These are phyloP conservation scores for Penstemon newberryi DNA, from an alignment of 257 asterid genomes.

Conservation along the genomic window DNA sequence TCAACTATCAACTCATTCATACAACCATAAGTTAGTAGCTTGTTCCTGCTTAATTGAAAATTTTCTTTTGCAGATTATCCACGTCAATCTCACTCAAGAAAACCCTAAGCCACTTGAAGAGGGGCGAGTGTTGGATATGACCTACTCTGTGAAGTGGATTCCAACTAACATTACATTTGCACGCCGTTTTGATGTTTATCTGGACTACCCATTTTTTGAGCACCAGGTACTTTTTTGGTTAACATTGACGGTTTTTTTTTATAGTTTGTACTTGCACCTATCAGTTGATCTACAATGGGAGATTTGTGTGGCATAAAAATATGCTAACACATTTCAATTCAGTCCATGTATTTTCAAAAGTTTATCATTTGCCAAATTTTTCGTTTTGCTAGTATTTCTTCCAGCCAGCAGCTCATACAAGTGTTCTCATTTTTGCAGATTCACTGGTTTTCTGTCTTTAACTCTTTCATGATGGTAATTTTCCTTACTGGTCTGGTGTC, in stretches of 20 bases:
- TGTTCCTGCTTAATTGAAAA: constrained; percentile 1
- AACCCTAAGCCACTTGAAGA: constrained; percentile 57
- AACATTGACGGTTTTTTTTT: not conserved
- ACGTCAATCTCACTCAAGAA: constrained; percentile 71
- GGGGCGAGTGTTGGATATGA: constrained; percentile 62
- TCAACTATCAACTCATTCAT: not conserved
- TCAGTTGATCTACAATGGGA: constrained; percentile 13
- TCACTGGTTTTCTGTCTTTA: constrained; percentile 82
- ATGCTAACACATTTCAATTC: no score
- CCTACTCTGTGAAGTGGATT: constrained; percentile 77
- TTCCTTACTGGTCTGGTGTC: constrained; percentile 83
- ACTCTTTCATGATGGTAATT: constrained; percentile 85
- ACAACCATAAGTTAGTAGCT: not conserved
- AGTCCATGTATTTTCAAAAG: no score
- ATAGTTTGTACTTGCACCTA: not conserved
- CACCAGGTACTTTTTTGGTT: constrained; percentile 54
- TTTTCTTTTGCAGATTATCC: constrained; percentile 58
- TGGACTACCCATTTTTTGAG: constrained; percentile 84
- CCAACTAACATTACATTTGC: constrained; percentile 60
- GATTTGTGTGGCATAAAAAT: not conserved
- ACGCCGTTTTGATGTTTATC: constrained; percentile 75
- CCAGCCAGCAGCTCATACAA: constrained; percentile 15
- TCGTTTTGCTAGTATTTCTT: constrained; percentile 6
- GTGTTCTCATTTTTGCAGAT: constrained; percentile 49
- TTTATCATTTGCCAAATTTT: not conserved